These are phyloP conservation scores for Saururus chinensis DNA, from an alignment of 164 flowering plant genomes.

Conservation along the genomic window DNA sequence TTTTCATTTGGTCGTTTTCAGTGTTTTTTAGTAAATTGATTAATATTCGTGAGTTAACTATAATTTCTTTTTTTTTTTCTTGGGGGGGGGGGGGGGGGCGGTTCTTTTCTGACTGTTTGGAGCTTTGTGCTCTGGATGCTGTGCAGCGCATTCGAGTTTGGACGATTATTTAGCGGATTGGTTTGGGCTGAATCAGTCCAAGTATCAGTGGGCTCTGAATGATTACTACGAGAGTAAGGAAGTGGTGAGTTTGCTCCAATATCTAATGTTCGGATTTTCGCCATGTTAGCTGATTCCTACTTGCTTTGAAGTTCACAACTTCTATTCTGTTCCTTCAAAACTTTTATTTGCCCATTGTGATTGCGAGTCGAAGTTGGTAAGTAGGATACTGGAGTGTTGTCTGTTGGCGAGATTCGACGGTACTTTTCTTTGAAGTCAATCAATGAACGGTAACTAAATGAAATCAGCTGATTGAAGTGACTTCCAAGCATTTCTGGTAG, in stretches of 20 bases:
- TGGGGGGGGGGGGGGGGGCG: neutral
- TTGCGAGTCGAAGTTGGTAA: too few species aligned
- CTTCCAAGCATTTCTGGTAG: neutral
- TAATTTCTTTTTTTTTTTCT: neutral
- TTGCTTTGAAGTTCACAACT: too few species aligned
- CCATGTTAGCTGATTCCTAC: neutral
- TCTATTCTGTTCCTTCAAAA: too few species aligned
- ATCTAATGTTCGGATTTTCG: neutral
- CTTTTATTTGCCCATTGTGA: too few species aligned
- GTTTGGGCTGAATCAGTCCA: conserved; percentile 90
- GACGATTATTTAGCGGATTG: conserved; percentile 84
- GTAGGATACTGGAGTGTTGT: too few species aligned
- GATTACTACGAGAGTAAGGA: conserved; percentile 77
- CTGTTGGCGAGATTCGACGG: too few species aligned
- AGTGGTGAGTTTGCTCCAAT: conserved; percentile 31
- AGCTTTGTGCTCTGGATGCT: neutral
- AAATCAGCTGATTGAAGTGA: too few species aligned
- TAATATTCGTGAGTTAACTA: too few species aligned
- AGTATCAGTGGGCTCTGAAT: conserved; percentile 96
- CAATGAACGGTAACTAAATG: neutral
- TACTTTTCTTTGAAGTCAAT: neutral
- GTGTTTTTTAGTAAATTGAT: too few species aligned
- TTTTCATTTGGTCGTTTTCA: neutral
- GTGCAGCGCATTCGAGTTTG: conserved; percentile 75
- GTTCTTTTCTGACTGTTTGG: conserved; percentile 5